phyloP scores from a whole-genome alignment of 768 basidiomycete species.

The Suillus hirtellus region DNA sequence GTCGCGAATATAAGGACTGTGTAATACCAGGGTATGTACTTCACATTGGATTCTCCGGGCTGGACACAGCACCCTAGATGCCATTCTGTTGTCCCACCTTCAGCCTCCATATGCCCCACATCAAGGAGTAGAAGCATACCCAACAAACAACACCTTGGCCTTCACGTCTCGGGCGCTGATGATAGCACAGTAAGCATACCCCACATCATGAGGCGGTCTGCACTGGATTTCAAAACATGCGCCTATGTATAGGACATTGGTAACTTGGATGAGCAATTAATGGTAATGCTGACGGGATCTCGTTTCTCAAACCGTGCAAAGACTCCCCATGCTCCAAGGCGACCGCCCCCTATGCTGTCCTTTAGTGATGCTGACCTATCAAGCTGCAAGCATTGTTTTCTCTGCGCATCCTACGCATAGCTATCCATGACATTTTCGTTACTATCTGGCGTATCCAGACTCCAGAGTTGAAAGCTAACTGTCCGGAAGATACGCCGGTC shows the following conservation, averaged over 20 bases:
- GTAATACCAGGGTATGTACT: background rate
- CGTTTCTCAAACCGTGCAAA: background rate
- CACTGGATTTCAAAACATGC: background rate
- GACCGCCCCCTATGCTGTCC: background rate
- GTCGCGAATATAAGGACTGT: background rate
- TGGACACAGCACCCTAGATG: background rate
- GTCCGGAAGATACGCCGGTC: background rate
- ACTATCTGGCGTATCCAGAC: background rate
- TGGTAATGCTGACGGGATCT: background rate
- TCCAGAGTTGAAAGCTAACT: background rate
- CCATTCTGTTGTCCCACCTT: background rate
- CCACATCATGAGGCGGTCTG: background rate
- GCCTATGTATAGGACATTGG: background rate
- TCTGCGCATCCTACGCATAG: background rate
- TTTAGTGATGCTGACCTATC: background rate
- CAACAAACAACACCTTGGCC: background rate
- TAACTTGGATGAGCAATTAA: background rate
- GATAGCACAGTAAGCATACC: background rate
- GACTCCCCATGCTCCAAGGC: background rate
- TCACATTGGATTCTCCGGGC: background rate
- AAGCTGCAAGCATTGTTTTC: background rate
- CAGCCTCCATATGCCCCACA: background rate
- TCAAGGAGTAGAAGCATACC: background rate
- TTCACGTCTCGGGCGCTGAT: background rate
- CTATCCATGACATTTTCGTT: background rate